phyloP scores from a whole-genome alignment of 768 basidiomycete species.

The Lepiota venenata region DNA sequence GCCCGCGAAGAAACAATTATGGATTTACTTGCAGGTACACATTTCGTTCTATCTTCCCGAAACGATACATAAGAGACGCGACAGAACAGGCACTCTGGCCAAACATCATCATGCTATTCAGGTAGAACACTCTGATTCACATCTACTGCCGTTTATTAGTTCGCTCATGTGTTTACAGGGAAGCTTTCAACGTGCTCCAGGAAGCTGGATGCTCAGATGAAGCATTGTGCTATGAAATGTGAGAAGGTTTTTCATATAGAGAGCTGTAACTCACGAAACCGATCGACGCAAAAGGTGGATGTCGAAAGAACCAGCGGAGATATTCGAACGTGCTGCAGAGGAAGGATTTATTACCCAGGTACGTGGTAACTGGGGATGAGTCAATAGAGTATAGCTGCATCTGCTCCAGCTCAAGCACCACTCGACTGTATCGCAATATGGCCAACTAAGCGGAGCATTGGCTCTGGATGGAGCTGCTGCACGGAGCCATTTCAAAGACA shows the following conservation, averaged over 20 bases:
- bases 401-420: constrained; percentile 51
- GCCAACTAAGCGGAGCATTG: constrained; percentile 56
- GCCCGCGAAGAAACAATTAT: constrained; percentile 61
- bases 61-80: not conserved
- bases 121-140: constrained; percentile 25
- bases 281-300: constrained; percentile 47
- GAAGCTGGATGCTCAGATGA: constrained; percentile 66
- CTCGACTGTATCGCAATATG: constrained; percentile 59
- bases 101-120: constrained; percentile 61
- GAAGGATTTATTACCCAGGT: constrained; percentile 62
- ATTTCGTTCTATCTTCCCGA: not conserved
- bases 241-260: not conserved
- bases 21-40: constrained; percentile 53
- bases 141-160: not conserved
- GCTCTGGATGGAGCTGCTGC: constrained; percentile 47
- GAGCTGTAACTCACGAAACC: too few species aligned
- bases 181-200: constrained; percentile 59
- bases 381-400: not conserved
- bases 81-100: constrained; percentile 63
- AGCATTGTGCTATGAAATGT: constrained; percentile 67
- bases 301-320: constrained; percentile 69
- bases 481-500: constrained; percentile 54
- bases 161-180: constrained; percentile 25
- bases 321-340: constrained; percentile 65
- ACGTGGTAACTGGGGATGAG: constrained; percentile 6